Evolutionary conservation across 73 alveolate genomes (phyloP).

Genomic region (Paramecium caudatum): DNA sequence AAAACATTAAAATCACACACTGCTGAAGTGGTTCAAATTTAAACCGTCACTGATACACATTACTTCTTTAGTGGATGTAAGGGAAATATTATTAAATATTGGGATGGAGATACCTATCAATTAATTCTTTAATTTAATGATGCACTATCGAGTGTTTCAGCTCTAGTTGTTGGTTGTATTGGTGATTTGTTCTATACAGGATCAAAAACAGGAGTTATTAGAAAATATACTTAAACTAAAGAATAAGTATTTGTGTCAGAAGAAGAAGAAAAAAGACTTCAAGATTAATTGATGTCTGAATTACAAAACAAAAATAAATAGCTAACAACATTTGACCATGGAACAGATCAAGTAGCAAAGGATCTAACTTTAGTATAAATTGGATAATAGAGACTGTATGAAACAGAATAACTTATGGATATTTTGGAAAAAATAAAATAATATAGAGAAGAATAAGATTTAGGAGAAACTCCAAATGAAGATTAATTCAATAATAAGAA

Average conservation of each 20-base stretch:
- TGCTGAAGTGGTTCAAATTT: conserved; percentile 92
- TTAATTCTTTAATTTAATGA: conserved; percentile 89
- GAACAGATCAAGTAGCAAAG: conserved; percentile 10
- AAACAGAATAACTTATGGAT: conserved; percentile 58
- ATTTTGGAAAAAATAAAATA: conserved; percentile 31
- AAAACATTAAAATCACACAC: conserved; percentile 92
- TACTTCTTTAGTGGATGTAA: conserved; percentile 94
- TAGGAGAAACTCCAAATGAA: conserved; percentile 30
- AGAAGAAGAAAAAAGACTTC: conserved; percentile 91
- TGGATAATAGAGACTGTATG: conserved; percentile 12
- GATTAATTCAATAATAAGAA: not conserved
- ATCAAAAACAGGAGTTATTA: conserved; percentile 90
- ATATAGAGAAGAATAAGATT: conserved; percentile 9
- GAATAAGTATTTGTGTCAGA: conserved; percentile 92
- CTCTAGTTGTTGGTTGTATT: conserved; percentile 89
- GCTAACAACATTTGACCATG: conserved; percentile 63
- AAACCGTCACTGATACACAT: conserved; percentile 95
- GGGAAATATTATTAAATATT: conserved; percentile 92
- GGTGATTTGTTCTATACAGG: conserved; percentile 93
- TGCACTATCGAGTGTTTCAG: conserved; percentile 87
- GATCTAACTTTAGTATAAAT: conserved; percentile 22
- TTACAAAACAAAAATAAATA: conserved; percentile 86
- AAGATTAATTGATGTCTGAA: conserved; percentile 85
- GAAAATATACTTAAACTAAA: conserved; percentile 90
- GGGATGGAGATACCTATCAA: conserved; percentile 96